A percentile compares a stretch with the other conserved stretches of the same genome.
phyloP scores from a whole-genome alignment of 306 rosid species.

The Dalbergia cochinchinensis region DNA sequence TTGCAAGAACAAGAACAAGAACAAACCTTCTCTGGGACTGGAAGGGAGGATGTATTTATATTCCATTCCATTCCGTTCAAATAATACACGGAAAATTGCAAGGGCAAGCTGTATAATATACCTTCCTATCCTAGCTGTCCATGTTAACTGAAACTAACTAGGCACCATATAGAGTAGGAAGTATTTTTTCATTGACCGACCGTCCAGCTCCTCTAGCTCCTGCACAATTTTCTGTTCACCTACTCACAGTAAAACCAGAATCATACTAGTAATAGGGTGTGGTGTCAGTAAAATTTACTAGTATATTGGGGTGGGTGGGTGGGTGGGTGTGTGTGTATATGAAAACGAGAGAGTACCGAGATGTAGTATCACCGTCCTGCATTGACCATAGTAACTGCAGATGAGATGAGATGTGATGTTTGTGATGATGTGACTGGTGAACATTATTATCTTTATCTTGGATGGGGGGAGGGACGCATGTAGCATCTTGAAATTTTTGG shows the following conservation, averaged over 20 bases:
- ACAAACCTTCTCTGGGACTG: background rate
- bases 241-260: background rate
- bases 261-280: too few relatives aligned
- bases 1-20: background rate
- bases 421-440: background rate
- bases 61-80: background rate
- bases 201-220: background rate
- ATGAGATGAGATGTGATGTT: background rate
- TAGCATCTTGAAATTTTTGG: background rate
- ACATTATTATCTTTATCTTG: too few relatives aligned
- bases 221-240: background rate
- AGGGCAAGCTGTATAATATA: too few relatives aligned
- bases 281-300: too few relatives aligned
- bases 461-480: background rate
- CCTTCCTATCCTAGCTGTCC: background rate
- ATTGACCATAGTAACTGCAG: background rate
- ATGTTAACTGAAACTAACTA: background rate
- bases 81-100: background rate
- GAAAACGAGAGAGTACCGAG: background rate
- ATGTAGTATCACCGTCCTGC: background rate
- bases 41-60: too few relatives aligned
- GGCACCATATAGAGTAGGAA: background rate
- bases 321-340: too few relatives aligned
- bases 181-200: background rate
- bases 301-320: too few relatives aligned